These are phyloP conservation scores for Colletotrichum sp. DNA, from an alignment of 2,329 filamentous ascomycete genomes.

Conservation along the genomic window DNA sequence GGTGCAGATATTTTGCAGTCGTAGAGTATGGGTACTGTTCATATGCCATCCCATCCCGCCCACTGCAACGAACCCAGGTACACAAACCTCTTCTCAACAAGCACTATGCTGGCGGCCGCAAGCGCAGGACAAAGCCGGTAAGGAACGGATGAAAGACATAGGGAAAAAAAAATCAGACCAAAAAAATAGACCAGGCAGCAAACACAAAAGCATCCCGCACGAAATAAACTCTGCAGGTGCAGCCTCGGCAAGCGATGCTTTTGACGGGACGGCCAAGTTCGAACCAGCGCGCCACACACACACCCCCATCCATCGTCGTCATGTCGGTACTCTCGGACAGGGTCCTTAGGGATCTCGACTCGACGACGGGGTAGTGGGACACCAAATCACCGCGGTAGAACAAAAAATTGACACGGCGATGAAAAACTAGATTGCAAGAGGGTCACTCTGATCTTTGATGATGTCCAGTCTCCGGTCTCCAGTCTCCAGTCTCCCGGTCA, in stretches of 20 bases:
- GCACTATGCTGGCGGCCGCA: not conserved
- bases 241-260: not conserved
- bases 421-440: not conserved
- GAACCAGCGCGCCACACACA: not conserved
- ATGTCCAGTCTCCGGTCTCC: too few relatives aligned
- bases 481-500: not conserved
- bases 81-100: not conserved
- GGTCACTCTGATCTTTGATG: not conserved
- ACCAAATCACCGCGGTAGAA: not conserved
- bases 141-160: not conserved
- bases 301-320: not conserved
- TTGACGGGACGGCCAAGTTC: not conserved
- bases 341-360: not conserved
- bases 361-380: not conserved
- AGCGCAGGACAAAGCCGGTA: not conserved
- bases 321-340: not conserved
- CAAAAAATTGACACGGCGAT: not conserved
- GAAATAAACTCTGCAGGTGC: not conserved
- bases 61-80: not conserved
- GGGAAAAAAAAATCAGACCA: not conserved
- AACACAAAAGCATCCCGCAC: not conserved
- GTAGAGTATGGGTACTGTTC: not conserved
- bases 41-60: not conserved
- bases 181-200: not conserved
- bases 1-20: not conserved